Conservation (phyloP, 2,329 filamentous ascomycete species). For the Colletotrichum sansevieriae region DNA sequence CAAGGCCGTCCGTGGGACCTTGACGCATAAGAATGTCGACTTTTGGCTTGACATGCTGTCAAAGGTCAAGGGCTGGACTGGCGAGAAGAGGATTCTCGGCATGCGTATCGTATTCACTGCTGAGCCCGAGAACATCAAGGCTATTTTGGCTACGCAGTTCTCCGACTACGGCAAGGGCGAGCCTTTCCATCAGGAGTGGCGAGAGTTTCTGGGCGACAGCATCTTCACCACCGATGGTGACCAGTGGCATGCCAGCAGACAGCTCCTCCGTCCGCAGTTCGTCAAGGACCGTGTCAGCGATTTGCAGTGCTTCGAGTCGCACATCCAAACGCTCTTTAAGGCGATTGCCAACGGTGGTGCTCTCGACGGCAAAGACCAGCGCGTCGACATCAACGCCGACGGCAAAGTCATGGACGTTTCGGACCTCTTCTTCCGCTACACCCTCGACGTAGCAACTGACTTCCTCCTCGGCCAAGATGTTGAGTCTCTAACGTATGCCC, state of each 20-base stretch:
- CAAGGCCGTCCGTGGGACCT: constrained; percentile 65
- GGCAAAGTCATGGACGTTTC: constrained; percentile 76
- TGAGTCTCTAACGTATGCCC: constrained; percentile 66
- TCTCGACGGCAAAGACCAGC: constrained; percentile 70
- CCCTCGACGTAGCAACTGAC: constrained; percentile 87
- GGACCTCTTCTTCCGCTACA: constrained; percentile 86
- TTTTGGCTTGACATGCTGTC: constrained; percentile 71
- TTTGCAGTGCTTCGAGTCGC: constrained; percentile 83
- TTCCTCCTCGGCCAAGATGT: constrained; percentile 87
- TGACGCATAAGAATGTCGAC: constrained; percentile 68
- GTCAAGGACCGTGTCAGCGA: constrained; percentile 87
- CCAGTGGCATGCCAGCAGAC: constrained; percentile 83
- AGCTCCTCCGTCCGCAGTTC: constrained; percentile 88
- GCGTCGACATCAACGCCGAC: constrained; percentile 73
- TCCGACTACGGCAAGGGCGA: constrained; percentile 85
- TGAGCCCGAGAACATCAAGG: constrained; percentile 92
- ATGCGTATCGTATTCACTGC: constrained; percentile 79
- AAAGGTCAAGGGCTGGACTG: constrained; percentile 63
- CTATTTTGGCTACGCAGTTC: constrained; percentile 90
- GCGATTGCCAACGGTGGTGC: constrained; percentile 72
- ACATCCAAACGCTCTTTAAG: constrained; percentile 79
- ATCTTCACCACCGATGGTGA: constrained; percentile 86
- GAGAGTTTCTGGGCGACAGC: constrained; percentile 79
- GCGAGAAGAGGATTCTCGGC: constrained; percentile 68
- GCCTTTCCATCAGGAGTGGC: constrained; percentile 80